A percentile compares a stretch with the other conserved stretches of the same genome.
Evolutionary conservation across 805 yeast species (phyloP).

Genomic region (Suhomyces sp.): DNA sequence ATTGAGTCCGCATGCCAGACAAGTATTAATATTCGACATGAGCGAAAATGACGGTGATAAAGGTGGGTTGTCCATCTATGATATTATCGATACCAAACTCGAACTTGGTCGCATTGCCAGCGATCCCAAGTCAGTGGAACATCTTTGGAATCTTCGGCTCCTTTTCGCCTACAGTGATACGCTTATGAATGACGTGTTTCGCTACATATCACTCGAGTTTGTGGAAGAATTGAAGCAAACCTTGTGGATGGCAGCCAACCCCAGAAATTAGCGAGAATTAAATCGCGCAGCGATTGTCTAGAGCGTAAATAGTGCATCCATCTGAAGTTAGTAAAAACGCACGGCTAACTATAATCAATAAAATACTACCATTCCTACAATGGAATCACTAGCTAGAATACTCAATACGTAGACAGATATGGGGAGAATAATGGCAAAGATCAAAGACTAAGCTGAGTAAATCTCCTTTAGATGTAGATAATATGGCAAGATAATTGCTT

Average conservation of each 20-base stretch:
- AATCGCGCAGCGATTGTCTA: background rate
- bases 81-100: constrained; percentile 51
- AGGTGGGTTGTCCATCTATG: constrained; percentile 41
- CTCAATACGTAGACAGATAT: too few species aligned
- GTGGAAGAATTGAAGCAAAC: constrained; percentile 50
- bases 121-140: constrained; percentile 45
- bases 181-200: constrained; percentile 32
- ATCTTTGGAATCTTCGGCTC: constrained; percentile 61
- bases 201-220: constrained; percentile 48
- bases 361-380: too few species aligned
- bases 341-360: too few species aligned
- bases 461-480: too few species aligned
- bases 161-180: constrained; percentile 60
- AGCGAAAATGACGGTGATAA: constrained; percentile 12
- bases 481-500: too few species aligned
- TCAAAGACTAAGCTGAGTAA: too few species aligned
- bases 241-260: constrained; percentile 27
- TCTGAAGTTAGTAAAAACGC: background rate
- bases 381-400: too few species aligned
- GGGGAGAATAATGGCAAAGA: too few species aligned
- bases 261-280: background rate
- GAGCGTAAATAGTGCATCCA: background rate
- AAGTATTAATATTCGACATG: constrained; percentile 26
- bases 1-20: constrained; percentile 27
- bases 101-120: constrained; percentile 46